These are phyloP conservation scores for Periconia sp. DNA, from an alignment of 2,329 filamentous ascomycete genomes.

Conservation along the genomic window DNA sequence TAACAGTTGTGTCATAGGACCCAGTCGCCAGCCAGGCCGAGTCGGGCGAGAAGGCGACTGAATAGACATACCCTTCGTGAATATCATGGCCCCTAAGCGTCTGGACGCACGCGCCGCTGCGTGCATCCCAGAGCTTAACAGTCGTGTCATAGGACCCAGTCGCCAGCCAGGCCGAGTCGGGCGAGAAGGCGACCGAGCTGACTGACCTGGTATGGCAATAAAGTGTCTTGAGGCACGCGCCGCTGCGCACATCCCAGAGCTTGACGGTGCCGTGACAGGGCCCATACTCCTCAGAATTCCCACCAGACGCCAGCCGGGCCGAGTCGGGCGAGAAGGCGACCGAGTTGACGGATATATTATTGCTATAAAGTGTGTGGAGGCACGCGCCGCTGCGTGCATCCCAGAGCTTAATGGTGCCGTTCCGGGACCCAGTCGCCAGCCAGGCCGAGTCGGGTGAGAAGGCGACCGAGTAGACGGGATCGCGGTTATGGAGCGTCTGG, in stretches of 20 bases:
- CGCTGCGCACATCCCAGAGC: not conserved
- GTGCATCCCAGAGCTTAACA: constrained; percentile 5
- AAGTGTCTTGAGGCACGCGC: constrained; percentile 13
- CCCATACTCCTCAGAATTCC: too few species aligned
- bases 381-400: not conserved
- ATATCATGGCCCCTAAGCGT: constrained; percentile 7
- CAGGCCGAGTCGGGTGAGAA: constrained; percentile 9
- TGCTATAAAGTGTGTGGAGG: constrained; percentile 16
- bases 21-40: not conserved
- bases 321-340: constrained; percentile 17
- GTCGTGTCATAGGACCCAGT: constrained; percentile 7
- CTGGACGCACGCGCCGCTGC: constrained; percentile 11
- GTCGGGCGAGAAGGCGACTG: constrained; percentile 14
- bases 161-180: constrained; percentile 13
- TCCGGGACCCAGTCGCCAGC: not conserved
- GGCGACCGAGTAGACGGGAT: constrained; percentile 10
- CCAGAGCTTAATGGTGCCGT: not conserved
- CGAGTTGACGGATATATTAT: constrained; percentile 7
- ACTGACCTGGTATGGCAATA: not conserved
- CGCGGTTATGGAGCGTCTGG: constrained; percentile 9
- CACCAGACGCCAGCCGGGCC: not conserved
- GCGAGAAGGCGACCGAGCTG: constrained; percentile 15
- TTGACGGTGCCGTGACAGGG: too few species aligned
- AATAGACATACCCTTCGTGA: not conserved
- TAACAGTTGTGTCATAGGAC: not conserved